phyloP scores from a whole-genome alignment of 1,284 basidiomycete genomes.

The Pseudozyma pruni region DNA sequence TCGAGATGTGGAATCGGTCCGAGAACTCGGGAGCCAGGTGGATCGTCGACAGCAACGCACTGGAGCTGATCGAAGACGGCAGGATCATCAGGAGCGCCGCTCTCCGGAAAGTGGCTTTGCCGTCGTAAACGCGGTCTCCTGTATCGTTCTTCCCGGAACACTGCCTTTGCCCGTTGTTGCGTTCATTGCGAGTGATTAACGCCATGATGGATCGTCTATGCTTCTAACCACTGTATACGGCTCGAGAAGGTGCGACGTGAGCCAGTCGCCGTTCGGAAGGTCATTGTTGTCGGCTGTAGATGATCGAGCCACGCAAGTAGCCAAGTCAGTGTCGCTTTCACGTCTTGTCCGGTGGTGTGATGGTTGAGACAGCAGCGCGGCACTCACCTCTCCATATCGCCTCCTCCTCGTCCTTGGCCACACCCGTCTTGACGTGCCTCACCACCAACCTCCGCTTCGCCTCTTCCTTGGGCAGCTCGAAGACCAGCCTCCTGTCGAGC shows the following conservation, averaged over 20 bases:
- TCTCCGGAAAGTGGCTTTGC: constrained; percentile 11
- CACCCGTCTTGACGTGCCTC: constrained; percentile 80
- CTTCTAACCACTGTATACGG: constrained; percentile 42
- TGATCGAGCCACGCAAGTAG: background rate
- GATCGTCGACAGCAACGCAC: constrained; percentile 12
- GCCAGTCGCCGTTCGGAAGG: constrained; percentile 64
- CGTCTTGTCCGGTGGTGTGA: background rate
- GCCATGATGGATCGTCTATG: constrained; percentile 40
- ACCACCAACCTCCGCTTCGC: constrained; percentile 77
- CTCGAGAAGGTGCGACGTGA: constrained; percentile 56
- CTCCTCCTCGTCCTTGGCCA: constrained; percentile 76
- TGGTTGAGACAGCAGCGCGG: too few species aligned
- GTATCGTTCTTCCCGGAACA: too few species aligned
- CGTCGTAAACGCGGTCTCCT: background rate
- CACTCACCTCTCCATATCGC: constrained; percentile 78
- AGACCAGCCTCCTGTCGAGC: constrained; percentile 83
- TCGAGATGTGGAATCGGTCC: constrained; percentile 15
- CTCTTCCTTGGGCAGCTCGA: constrained; percentile 75
- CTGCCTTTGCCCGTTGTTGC: background rate
- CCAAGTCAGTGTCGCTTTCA: background rate
- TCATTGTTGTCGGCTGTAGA: constrained; percentile 64
- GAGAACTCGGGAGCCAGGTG: constrained; percentile 7
- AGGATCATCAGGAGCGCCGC: constrained; percentile 33
- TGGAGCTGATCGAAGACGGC: constrained; percentile 44
- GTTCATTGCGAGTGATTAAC: background rate